Evolutionary conservation across 345 rosid species (phyloP).

Genomic region (Physaria fendleri): DNA sequence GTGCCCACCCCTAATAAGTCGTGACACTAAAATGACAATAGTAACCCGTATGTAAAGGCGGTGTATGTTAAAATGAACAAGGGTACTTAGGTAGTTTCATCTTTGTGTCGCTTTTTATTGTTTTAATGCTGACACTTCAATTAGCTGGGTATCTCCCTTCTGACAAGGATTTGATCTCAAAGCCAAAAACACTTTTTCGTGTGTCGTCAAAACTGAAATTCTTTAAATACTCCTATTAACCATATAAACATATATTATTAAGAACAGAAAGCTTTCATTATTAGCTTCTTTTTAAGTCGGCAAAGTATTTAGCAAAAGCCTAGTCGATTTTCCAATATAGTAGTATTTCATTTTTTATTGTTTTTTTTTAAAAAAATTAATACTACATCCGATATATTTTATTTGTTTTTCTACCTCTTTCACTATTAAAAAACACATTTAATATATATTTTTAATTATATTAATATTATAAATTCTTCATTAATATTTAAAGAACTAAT

Average conservation of each 20-base stretch:
- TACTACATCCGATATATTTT: no score
- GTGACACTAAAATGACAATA: conserved; percentile 1
- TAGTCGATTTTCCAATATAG: no score
- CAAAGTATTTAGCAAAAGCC: not conserved
- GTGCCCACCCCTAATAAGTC: no score
- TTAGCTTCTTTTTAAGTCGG: conserved; percentile 20
- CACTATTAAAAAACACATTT: no score
- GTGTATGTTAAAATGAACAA: not conserved
- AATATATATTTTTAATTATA: no score
- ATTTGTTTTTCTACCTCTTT: no score
- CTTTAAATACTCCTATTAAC: not conserved
- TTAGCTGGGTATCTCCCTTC: conserved; percentile 9
- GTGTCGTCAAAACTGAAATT: not conserved
- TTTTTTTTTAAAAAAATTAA: no score
- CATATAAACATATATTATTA: not conserved
- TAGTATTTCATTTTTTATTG: no score
- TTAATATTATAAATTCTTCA: no score
- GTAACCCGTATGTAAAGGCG: not conserved
- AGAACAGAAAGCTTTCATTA: not conserved
- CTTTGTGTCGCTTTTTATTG: not conserved
- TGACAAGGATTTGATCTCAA: conserved; percentile 10
- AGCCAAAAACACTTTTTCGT: not conserved
- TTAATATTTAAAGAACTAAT: no score
- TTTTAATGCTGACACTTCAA: not conserved
- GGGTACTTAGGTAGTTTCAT: not conserved